A percentile compares a stretch with the other conserved stretches of the same genome.
Conservation (phyloP, 495 filamentous ascomycete species). For the Daldinia caldariorum region DNA sequence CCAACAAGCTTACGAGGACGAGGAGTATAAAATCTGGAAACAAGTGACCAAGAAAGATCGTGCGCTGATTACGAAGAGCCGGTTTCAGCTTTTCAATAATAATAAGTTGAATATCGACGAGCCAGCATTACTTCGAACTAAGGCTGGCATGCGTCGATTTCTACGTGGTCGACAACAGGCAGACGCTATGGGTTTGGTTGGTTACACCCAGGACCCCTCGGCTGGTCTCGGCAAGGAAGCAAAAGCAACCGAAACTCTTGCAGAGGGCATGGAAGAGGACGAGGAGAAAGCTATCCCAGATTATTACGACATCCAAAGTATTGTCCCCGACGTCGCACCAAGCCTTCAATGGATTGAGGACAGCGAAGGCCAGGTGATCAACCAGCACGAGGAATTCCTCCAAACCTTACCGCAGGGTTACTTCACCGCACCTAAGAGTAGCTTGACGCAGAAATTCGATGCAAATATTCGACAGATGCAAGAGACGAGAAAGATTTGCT, state of each 20-base stretch:
- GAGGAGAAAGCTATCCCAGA: constrained; percentile 83
- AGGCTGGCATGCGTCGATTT: constrained; percentile 74
- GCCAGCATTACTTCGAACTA: constrained; percentile 82
- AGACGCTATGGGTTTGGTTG: constrained; percentile 55
- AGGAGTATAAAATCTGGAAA: constrained; percentile 98
- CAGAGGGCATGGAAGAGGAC: constrained; percentile 90
- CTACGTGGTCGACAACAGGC: constrained; percentile 74
- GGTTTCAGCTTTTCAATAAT: constrained; percentile 84
- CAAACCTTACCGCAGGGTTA: constrained; percentile 74
- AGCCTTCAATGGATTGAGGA: constrained; percentile 89
- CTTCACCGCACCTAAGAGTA: constrained; percentile 81
- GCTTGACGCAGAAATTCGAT: constrained; percentile 80
- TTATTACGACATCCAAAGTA: constrained; percentile 89
- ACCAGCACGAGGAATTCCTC: constrained; percentile 83
- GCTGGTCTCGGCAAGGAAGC: constrained; percentile 53
- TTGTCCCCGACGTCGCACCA: constrained; percentile 82
- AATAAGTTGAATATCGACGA: constrained; percentile 88
- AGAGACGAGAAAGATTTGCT: constrained; percentile 93
- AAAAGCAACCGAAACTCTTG: constrained; percentile 73
- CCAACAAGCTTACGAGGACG: constrained; percentile 71
- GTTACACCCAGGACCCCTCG: constrained; percentile 54
- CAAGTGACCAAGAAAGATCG: constrained; percentile 97
- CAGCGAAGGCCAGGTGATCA: constrained; percentile 82
- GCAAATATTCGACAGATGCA: constrained; percentile 95
- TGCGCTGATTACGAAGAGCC: constrained; percentile 79